Base-by-base conservation (phyloP, 2,329 filamentous ascomycete species). In the Neopestalotiopsis clavispora region DNA sequence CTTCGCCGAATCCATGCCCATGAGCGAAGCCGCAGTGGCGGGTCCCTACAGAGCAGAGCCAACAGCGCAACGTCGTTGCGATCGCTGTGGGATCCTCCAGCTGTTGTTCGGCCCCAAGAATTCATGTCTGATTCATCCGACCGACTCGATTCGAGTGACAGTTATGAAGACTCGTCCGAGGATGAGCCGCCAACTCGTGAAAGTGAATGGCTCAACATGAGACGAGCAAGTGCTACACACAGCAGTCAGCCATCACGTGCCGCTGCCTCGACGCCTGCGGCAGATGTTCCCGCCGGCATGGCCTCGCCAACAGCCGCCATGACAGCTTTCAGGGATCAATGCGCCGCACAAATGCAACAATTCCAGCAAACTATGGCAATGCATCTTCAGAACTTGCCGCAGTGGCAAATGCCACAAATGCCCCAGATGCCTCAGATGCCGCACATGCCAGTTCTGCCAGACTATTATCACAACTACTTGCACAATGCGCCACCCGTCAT, bases 381-480 rank as follows among this genome's bases (percentile, higher is more conserved):
- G 78, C 87, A 90, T 60, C 84, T 93, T 74, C 91, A 91, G 64
- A 91, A 91, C 69, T 80, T 91, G 40, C 84, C 89, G 17, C 88
- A 89, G 66, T 79, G 90, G 40, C 85, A 89, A 72, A 87, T 91
- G 78, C 88, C 89, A 2, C 69, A 74, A 23, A 73, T 89, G 57
- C 86, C 90, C 17, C 86, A 89, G 71, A 83, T 89, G 74, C 86
- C 81, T 64, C 79, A 82, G 34, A 75, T 88, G 45, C 84, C 81
- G n/a, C 85, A 86, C 49, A 90, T 92, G 82, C 87, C 89, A 1
- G 82, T 87, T 70, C 81, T 93, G 68, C 89, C 91, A 12, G 90
- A 91, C 73, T 95, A 95, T 73, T 95, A 95, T 76, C 92, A 95
- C 77, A 88, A 88, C 1, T 89, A 92, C 76, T 76, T 89, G 20